Base-by-base conservation (phyloP, 1,139 yeast genomes). In the Protomyces pachydermus region DNA sequence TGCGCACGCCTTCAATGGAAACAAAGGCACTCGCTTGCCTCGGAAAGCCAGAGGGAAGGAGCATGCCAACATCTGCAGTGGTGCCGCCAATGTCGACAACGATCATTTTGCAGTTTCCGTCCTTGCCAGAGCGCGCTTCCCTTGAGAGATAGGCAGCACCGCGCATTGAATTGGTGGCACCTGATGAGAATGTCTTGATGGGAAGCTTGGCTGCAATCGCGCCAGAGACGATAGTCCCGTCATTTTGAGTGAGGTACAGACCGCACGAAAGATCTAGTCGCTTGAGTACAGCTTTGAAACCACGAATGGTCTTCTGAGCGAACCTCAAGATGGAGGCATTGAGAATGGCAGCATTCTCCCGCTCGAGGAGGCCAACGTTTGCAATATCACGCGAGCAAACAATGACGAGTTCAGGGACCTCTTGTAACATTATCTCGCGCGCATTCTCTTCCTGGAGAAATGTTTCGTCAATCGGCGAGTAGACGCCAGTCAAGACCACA, bases 81-180 rank as follows among this genome's bases (percentile, higher is more conserved):
- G 81, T 78, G 4, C 81, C 81, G 20, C 81, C 81, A 52, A 78
- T 74, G 67, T 79, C 81, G 51, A 78, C 76, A 16, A 78, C 80
- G 57, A 78, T 71, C 3, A 74, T 72, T 23, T 70, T 63, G 32
- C 63, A 60, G 56, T 74, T 67, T 3, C 76, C 78, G 14, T 70
- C 73, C 18, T 67, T 65, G 23, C 75, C 74, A n/a, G 68, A 67
- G 12, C 50, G 28, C n/a, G 62, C 28, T 14, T 34, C 18, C 14
- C 76, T 70, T 57, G 79, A 75, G 20, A 77, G 68, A 64, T 78
- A 76, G 0, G 80, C 75, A 0, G 81, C 81, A 38, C 81, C 81
- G 68, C 80, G 71, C 81, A 78, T 79, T 3, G 81, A 78, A 67
- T 78, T 78, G 8, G 81, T 78, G 0, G 81, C 78, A 39, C 81